Evolutionary conservation across 352 stramenopile genomes (phyloP).

Genomic region (Lagenidium sp.): DNA sequence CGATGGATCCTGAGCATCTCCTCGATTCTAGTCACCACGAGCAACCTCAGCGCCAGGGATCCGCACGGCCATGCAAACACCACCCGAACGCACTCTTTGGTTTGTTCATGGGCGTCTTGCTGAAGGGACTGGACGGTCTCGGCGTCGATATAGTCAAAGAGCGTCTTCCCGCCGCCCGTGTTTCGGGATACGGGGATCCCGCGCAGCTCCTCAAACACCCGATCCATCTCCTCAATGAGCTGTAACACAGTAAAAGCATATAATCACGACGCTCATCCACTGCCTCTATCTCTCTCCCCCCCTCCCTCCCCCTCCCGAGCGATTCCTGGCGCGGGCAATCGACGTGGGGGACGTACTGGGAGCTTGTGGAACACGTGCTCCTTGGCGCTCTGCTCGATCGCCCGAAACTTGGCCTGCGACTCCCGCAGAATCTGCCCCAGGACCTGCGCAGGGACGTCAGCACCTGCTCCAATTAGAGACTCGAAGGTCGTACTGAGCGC

Average conservation of each 20-base stretch:
- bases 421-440: constrained; percentile 54
- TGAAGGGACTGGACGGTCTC: constrained; percentile 74
- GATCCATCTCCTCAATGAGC: constrained; percentile 67
- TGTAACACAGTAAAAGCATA: constrained; percentile 14
- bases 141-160: constrained; percentile 81
- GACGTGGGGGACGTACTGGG: constrained; percentile 28
- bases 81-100: constrained; percentile 34
- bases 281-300: too few species aligned
- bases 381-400: constrained; percentile 26
- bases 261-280: too few species aligned
- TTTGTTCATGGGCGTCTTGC: constrained; percentile 62
- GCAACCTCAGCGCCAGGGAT: background rate
- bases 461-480: too few species aligned
- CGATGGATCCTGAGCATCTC: constrained; percentile 53
- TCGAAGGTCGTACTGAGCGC: too few species aligned
- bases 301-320: too few species aligned
- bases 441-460: constrained; percentile 28
- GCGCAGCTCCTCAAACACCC: constrained; percentile 61
- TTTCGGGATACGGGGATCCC: constrained; percentile 34
- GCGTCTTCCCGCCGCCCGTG: constrained; percentile 32
- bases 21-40: constrained; percentile 34
- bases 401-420: constrained; percentile 45
- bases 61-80: background rate
- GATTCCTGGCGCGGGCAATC: too few species aligned
- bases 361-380: constrained; percentile 50